These are phyloP conservation scores for Cucurbita ficifolia DNA, from an alignment of 306 rosid genomes.

Conservation along the genomic window DNA sequence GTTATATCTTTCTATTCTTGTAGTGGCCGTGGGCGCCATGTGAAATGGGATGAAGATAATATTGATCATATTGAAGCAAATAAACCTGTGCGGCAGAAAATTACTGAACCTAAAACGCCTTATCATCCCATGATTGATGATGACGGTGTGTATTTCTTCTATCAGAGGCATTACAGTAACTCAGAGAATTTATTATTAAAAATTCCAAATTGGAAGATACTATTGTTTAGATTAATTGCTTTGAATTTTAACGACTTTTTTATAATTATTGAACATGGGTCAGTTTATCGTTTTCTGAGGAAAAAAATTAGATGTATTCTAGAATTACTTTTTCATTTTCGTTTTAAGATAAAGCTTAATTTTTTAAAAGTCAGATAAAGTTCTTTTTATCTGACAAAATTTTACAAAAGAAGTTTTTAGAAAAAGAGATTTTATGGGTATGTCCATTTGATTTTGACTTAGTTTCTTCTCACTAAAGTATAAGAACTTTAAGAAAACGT, in stretches of 20 bases:
- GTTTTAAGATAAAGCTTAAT: neutral
- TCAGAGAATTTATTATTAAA: neutral
- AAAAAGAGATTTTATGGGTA: neutral
- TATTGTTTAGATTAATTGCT: neutral
- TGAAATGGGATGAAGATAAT: slow-evolving; percentile 86
- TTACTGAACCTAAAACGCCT: slow-evolving; percentile 97
- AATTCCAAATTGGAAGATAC: neutral
- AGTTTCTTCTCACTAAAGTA: neutral
- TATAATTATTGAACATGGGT: neutral
- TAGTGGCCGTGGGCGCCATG: slow-evolving; percentile 37
- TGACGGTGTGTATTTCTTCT: slow-evolving; percentile 32
- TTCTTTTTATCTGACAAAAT: neutral
- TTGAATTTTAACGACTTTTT: neutral
- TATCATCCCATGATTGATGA: slow-evolving; percentile 91
- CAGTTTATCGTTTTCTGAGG: neutral
- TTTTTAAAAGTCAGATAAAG: neutral
- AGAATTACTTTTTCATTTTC: neutral
- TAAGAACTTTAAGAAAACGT: neutral
- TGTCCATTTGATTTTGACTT: neutral
- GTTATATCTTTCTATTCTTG: neutral
- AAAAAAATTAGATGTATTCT: neutral
- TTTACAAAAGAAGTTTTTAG: neutral
- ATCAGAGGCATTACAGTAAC: neutral
- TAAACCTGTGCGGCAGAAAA: slow-evolving; percentile 97
- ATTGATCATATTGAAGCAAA: slow-evolving; percentile 84